phyloP scores from a whole-genome alignment of 129 eudicot species.

The carrot (Daucus carota) region DH1_v3.0 NC_030387.2:1118501-1119000 shows the following conservation, averaged over 20 bases:
- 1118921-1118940: not conserved
- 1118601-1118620: slow-evolving; percentile 2
- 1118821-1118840: not conserved
- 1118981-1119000: not conserved
- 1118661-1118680: not conserved
- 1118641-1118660: not conserved
- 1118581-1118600: not conserved
- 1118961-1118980: not conserved
- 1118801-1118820: no score
- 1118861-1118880: not conserved
- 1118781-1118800: not conserved
- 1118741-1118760: not conserved
- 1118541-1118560: not conserved
- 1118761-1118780: not conserved
- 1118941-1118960: not conserved
- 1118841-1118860: not conserved
- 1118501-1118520: not conserved
- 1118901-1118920: not conserved
- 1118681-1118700: not conserved
- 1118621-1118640: slow-evolving; percentile 6
- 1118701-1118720: not conserved
- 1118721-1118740: not conserved
- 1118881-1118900: not conserved
- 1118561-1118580: not conserved
- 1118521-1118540: not conserved